Evolutionary conservation across 31 red algal species (phyloP).

Genomic region (Odonthalia washingtoniensis): DNA sequence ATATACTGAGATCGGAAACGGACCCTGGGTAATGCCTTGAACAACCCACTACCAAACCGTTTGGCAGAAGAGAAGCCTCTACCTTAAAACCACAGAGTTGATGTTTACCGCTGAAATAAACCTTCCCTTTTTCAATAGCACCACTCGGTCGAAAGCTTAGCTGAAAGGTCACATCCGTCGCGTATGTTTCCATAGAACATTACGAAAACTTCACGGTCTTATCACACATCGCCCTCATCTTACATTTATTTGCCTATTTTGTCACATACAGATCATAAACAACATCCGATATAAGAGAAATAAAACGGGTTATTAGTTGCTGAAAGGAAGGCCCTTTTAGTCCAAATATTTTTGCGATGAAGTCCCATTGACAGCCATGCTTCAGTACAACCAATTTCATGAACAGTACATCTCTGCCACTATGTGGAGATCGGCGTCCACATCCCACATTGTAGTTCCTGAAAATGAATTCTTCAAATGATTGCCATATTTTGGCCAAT

Average conservation of each 20-base stretch:
- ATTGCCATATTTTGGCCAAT: too few species aligned
- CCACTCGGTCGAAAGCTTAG: background rate
- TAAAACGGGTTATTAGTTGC: background rate
- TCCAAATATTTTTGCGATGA: slow-evolving; percentile 22
- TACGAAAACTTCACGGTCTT: too few species aligned
- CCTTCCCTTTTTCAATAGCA: background rate
- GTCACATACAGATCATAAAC: background rate
- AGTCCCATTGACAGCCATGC: too few species aligned
- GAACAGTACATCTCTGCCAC: too few species aligned
- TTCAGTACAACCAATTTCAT: too few species aligned
- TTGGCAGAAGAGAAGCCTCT: slow-evolving; percentile 1
- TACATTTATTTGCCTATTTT: background rate
- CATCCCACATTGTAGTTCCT: too few species aligned
- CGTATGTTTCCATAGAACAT: background rate
- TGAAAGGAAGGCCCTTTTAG: slow-evolving; percentile 19
- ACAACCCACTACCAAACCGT: too few species aligned
- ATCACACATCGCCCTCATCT: too few species aligned
- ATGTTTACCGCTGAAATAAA: slow-evolving; percentile 9
- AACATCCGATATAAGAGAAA: background rate
- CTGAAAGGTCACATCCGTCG: slow-evolving; percentile 37
- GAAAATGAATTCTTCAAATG: too few species aligned
- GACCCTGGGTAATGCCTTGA: too few species aligned
- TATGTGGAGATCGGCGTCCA: too few species aligned
- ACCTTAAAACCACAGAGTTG: slow-evolving; percentile 11
- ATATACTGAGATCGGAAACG: too few species aligned